phyloP scores from a whole-genome alignment of 148 eudicot species.

The Fallopia convolvulus region DNA sequence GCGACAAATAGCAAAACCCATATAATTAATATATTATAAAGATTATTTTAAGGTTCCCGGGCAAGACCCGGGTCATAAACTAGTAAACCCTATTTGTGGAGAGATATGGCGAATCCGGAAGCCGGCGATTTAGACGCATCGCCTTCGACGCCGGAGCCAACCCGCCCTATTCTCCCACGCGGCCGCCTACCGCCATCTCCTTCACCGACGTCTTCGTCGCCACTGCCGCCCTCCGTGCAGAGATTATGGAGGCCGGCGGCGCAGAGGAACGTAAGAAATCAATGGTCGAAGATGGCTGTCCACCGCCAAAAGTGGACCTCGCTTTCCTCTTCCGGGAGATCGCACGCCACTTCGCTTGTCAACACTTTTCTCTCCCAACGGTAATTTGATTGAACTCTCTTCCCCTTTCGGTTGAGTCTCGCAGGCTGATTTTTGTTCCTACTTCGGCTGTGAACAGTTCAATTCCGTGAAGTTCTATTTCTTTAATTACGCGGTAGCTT shows the following conservation, averaged over 20 bases:
- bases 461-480: not conserved
- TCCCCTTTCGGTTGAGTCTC: not conserved
- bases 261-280: slow-evolving; percentile 77
- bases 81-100: not conserved
- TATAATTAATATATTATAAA: no score
- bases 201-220: slow-evolving; percentile 7
- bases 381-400: slow-evolving; percentile 12
- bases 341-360: slow-evolving; percentile 63
- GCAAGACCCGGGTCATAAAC: no score
- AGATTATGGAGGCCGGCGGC: slow-evolving; percentile 83
- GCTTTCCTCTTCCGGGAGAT: slow-evolving; percentile 36
- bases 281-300: slow-evolving; percentile 67
- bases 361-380: slow-evolving; percentile 62
- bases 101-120: not conserved
- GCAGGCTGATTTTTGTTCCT: no score
- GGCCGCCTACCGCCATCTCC: not conserved
- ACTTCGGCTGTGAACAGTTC: not conserved
- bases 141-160: slow-evolving; percentile 1
- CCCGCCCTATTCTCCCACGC: not conserved
- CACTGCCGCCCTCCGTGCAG: slow-evolving; percentile 24
- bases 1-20: no score
- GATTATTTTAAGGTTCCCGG: no score
- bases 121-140: not conserved
- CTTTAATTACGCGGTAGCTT: not conserved
- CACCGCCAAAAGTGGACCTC: slow-evolving; percentile 46